Evolutionary conservation across 495 filamentous ascomycete genomes (phyloP).

Genomic region (Xylaria intraflava): DNA sequence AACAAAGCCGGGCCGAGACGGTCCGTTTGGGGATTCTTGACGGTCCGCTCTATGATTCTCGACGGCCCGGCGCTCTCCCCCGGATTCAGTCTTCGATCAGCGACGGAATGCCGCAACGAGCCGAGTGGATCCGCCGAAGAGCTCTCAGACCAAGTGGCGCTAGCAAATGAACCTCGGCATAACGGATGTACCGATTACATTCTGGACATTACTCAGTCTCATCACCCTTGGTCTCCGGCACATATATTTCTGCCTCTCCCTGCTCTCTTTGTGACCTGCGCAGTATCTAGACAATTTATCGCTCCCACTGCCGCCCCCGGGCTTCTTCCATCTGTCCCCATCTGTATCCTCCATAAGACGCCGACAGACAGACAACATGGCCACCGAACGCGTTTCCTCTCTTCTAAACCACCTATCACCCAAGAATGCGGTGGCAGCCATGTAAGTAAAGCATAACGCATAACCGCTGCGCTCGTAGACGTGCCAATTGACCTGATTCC

Average conservation of each 20-base stretch:
- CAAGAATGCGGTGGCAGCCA: slow-evolving; percentile 58
- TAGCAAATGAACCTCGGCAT: not conserved
- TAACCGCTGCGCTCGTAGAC: not conserved
- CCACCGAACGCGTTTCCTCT: slow-evolving; percentile 74
- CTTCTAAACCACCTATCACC: slow-evolving; percentile 84
- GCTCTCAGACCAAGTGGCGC: slow-evolving; percentile 4
- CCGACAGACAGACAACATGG: slow-evolving; percentile 51
- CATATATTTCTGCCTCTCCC: too few species aligned
- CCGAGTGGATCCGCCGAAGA: slow-evolving; percentile 11
- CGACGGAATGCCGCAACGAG: too few species aligned
- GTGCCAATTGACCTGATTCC: not conserved
- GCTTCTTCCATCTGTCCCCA: not conserved
- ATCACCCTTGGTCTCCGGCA: too few species aligned
- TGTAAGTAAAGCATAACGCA: slow-evolving; percentile 49
- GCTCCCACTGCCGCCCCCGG: not conserved
- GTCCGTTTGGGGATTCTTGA: too few species aligned
- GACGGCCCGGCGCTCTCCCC: too few species aligned
- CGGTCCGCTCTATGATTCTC: too few species aligned
- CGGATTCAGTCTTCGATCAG: too few species aligned
- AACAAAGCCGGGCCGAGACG: too few species aligned
- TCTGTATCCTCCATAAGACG: not conserved
- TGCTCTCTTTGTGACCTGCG: not conserved
- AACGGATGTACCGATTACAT: too few species aligned
- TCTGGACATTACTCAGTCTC: too few species aligned
- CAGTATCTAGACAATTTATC: not conserved